Base-by-base conservation (phyloP, 257 asterid species). In the Paraleonurus japonicus region DNA sequence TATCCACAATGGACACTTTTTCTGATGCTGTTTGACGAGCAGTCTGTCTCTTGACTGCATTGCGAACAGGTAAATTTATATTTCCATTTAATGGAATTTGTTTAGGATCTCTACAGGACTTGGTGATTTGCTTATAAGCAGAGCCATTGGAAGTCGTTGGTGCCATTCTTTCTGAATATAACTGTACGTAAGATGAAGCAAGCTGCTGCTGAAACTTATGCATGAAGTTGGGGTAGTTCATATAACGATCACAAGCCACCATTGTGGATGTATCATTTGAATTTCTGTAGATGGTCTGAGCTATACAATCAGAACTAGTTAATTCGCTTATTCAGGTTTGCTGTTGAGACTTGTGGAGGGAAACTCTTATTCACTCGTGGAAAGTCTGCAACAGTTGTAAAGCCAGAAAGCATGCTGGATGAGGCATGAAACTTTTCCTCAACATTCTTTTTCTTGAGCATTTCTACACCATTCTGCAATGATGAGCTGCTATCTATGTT, bases 131-230 rank as follows among this genome's bases (percentile, higher is more conserved):
- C 51, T 54, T 57, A 75, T 67, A 80, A 66, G 76, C 51, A 74
- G 47, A 24, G 58, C 33, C 65, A 37, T 63, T 66, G 27, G 81
- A 66, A 37, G 69, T 61, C 67, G 70, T 65, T 35, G 81, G 76
- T 63, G 69, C 75, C 68, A 73, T 78, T 68, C 17, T 62, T 65
- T 79, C 77, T 51, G 82, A 77, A 45, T 45, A 58, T 58, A 70
- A 51, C 50, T 77, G 84, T 76, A 58, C 73, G 47, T 75, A 47
- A 76, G 80, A 41, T 58, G 61, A 76, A 63, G 68, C 64, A 63
- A 32, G 76, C 28, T 70, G 80, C 79, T 76, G 82, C 68, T 74
- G 83, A 64, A 75, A 72, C 79, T 73, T 70, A 61, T 58, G 76
- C 19, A 72, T 65, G 28, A 64, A 74, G 58, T 71, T 57, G 45